Conservation (phyloP, 331 rosid species). For the Pyrus hybrid region DNA sequence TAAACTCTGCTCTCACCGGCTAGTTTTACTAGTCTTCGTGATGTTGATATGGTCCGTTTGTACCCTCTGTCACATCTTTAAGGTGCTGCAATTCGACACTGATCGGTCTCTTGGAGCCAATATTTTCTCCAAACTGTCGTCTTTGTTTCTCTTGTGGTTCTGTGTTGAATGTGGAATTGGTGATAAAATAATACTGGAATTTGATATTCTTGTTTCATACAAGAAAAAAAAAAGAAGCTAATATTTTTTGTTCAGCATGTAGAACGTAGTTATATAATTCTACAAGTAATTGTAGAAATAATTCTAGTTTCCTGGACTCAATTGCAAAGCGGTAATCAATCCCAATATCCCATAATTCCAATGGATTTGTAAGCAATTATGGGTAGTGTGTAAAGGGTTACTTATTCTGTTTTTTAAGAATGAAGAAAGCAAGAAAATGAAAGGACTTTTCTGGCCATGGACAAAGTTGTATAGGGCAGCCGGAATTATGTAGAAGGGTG, state of each 20-base stretch:
- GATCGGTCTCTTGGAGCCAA: constrained; percentile 40
- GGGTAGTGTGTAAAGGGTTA: neutral
- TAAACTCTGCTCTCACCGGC: constrained; percentile 69
- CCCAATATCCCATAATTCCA: neutral
- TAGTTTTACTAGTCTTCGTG: constrained; percentile 27
- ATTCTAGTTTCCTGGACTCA: neutral
- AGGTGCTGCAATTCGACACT: constrained; percentile 11
- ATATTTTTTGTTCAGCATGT: no score
- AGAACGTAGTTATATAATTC: neutral
- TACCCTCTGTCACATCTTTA: constrained; percentile 13
- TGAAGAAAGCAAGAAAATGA: neutral
- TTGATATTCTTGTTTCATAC: constrained; percentile 7
- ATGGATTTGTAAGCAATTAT: neutral
- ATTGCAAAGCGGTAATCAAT: neutral
- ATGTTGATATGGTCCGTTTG: neutral
- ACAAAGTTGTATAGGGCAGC: no score
- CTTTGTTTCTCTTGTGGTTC: constrained; percentile 21
- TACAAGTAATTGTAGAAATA: no score
- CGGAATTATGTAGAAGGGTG: no score
- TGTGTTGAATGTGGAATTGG: constrained; percentile 34
- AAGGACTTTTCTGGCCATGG: no score
- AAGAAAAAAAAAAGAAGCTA: neutral
- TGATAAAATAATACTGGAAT: constrained; percentile 39
- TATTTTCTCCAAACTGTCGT: constrained; percentile 19
- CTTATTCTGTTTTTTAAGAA: no score